A percentile compares a stretch with the other conserved stretches of the same genome.
phyloP scores from a whole-genome alignment of 2,329 filamentous ascomycete species.

The Cercospora canescens region DNA sequence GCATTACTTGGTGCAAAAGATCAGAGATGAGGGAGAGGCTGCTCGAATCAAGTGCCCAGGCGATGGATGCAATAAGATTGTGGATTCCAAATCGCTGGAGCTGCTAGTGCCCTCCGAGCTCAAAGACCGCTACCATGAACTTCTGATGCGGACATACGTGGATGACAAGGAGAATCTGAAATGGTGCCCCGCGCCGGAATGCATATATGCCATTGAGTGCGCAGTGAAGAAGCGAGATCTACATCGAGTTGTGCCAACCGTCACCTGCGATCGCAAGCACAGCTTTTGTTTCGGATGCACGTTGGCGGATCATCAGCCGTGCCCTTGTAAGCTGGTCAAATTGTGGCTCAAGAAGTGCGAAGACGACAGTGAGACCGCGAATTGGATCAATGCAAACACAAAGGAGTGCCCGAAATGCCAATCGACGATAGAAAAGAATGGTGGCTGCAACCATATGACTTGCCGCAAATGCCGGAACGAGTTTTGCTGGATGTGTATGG shows the following conservation, averaged over 20 bases:
- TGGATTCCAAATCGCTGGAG: constrained; percentile 85
- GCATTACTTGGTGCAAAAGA: constrained; percentile 90
- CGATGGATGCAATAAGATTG: constrained; percentile 82
- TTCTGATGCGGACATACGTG: constrained; percentile 92
- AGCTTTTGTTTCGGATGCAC: constrained; percentile 96
- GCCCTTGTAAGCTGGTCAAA: constrained; percentile 88
- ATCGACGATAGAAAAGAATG: constrained; percentile 98
- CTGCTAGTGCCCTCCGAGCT: constrained; percentile 65
- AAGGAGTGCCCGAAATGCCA: constrained; percentile 96
- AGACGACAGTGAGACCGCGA: constrained; percentile 96
- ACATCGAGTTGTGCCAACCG: constrained; percentile 81
- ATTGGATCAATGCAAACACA: constrained; percentile 99
- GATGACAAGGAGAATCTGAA: constrained; percentile 95
- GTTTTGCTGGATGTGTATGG: constrained; percentile 99
- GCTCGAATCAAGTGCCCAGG: constrained; percentile 92
- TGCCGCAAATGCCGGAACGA: constrained; percentile 94
- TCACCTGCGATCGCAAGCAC: constrained; percentile 79
- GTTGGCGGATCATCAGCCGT: constrained; percentile 85
- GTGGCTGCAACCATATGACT: constrained; percentile 97
- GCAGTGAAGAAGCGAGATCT: constrained; percentile 84
- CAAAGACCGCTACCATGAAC: constrained; percentile 70
- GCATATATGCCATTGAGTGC: constrained; percentile 89
- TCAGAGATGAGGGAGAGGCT: constrained; percentile 91
- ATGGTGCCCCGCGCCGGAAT: constrained; percentile 98
- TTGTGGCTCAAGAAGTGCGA: constrained; percentile 98